phyloP scores from a whole-genome alignment of 192 early-diverging fungal genomes.

The Linnemannia schmuckeri region DNA sequence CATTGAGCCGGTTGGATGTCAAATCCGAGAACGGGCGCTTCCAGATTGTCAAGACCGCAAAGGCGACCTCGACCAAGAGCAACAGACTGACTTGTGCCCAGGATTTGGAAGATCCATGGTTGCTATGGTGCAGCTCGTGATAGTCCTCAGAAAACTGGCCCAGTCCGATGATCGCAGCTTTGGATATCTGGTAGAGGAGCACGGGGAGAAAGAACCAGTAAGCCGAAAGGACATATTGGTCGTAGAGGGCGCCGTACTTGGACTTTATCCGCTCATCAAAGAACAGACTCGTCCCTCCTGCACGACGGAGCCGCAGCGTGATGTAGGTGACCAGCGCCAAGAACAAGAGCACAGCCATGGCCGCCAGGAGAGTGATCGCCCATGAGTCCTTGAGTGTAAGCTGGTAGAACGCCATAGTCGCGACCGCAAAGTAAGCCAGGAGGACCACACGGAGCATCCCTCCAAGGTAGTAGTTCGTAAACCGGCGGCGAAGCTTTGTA shows the following conservation, averaged over 20 bases:
- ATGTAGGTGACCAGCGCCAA: conserved; percentile 22
- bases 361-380: conserved; percentile 39
- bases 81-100: conserved; percentile 39
- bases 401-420: conserved; percentile 53
- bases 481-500: conserved; percentile 33
- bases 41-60: conserved; percentile 38
- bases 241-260: conserved; percentile 48
- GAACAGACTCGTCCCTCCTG: conserved; percentile 41
- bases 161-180: conserved; percentile 40
- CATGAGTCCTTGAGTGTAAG: conserved; percentile 42
- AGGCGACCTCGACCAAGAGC: conserved; percentile 28
- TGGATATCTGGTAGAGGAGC: conserved; percentile 33
- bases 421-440: conserved; percentile 51
- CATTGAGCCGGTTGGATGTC: conserved; percentile 35
- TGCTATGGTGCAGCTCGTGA: neutral
- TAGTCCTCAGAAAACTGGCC: neutral
- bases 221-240: conserved; percentile 41
- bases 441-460: conserved; percentile 46
- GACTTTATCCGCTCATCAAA: conserved; percentile 45
- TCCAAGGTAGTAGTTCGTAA: conserved; percentile 33
- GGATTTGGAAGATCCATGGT: conserved; percentile 1
- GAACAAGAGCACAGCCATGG: conserved; percentile 33
- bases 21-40: conserved; percentile 35
- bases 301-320: conserved; percentile 31
- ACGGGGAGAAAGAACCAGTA: conserved; percentile 55